Evolutionary conservation across 805 yeast genomes (phyloP), one percentile per base, ranked within the genome.

Genomic region (Cyberlindnera xylosilytica): DNA sequence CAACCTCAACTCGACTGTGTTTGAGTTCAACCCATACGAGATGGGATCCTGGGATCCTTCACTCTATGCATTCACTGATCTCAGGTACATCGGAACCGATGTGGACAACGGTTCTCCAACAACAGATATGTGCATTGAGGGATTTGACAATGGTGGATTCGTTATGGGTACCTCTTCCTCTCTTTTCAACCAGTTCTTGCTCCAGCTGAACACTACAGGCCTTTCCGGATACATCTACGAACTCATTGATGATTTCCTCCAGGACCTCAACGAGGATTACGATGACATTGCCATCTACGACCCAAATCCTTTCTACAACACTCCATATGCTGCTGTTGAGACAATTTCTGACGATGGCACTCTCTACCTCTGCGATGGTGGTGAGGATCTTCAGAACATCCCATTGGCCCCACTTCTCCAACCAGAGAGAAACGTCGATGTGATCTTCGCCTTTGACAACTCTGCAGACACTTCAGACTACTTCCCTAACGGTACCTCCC

Each of bases 41-140:
- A 64, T 88, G 56, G 97, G 97, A 12, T 81, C 95, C 4, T 88
- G 95, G 95, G 97, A 89, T 58, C 84, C 87, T 12, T 68, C 83
- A 1, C 63, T 86, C 41, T 69, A 73, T 42, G 66, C 83, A 3
- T 88, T 89, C 62, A 70, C 81, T 11, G 81, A 83, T 46, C 67
- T 73, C 44, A 73, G 79, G 61, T 87, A 83, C 58, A 61, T 86
- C 36, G 96, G 96, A 9, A 72, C 95, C 1, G 62, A 72, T 18
- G 47, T 49, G 9, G 36, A 41, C 16, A 38, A 49, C 18, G 53
- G 53, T 39, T 16, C 22, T 10, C 52, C 52, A 36, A 28, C 35
- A 70, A 81, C 36, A n/a, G 63, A 66, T 15, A 56, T 59, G 16
- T 89, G 96, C 64, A 64, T 77, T 41, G 73, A 65, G 3, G 90